phyloP scores from a whole-genome alignment of 805 yeast species.

The Zygotorulaspora sp. region DNA sequence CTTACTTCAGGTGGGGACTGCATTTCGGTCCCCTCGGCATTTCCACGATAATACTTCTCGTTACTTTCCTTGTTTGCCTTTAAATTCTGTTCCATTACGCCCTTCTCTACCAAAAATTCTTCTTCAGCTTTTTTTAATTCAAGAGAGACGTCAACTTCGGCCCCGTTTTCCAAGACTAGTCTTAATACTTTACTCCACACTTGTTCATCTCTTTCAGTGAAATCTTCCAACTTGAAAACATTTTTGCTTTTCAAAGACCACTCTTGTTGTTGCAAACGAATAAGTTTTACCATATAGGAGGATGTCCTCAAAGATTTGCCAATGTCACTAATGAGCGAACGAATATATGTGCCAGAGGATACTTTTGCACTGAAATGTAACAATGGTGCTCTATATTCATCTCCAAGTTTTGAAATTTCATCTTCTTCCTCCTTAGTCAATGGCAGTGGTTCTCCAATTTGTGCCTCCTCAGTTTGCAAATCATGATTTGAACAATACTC shows the following conservation, averaged over 20 bases:
- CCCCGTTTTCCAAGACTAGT: conserved; percentile 48
- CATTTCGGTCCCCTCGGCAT: not conserved
- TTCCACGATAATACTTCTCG: conserved; percentile 1
- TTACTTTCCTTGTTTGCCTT: conserved; percentile 5
- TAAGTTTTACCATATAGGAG: conserved; percentile 82
- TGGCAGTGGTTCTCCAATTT: conserved; percentile 38
- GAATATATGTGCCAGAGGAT: conserved; percentile 91
- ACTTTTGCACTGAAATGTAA: conserved; percentile 73
- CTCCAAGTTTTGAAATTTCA: conserved; percentile 33
- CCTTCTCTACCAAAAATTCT: conserved; percentile 13
- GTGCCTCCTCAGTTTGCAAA: conserved; percentile 38
- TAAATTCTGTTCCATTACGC: conserved; percentile 5
- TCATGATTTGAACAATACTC: conserved; percentile 48
- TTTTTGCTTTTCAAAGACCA: conserved; percentile 71
- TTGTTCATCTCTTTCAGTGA: conserved; percentile 52
- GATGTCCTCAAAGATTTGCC: conserved; percentile 77
- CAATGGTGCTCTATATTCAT: conserved; percentile 53
- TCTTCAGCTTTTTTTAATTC: conserved; percentile 36
- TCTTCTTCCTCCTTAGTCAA: conserved; percentile 36
- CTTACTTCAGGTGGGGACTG: not conserved
- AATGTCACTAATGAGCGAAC: conserved; percentile 83
- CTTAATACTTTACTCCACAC: conserved; percentile 68
- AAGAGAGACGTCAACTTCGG: conserved; percentile 38
- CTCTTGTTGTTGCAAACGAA: conserved; percentile 71
- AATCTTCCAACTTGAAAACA: conserved; percentile 64